These are phyloP conservation scores for Aspergillus sp. DNA, from an alignment of 2,329 filamentous ascomycete genomes.

Conservation along the genomic window DNA sequence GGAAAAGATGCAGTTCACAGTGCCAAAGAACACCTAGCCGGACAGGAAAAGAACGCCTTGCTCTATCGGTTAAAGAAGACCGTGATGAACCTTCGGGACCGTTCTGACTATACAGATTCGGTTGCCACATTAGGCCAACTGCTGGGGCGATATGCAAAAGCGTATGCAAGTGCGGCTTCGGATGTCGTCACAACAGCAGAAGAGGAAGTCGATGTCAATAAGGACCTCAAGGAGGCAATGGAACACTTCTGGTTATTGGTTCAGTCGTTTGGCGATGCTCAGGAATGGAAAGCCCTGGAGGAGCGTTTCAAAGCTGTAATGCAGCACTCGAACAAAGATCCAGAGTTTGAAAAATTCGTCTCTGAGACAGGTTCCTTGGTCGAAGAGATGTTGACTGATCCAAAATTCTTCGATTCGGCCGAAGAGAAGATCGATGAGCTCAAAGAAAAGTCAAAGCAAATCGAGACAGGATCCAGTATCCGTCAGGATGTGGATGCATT, in stretches of 20 bases:
- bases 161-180: conserved; percentile 73
- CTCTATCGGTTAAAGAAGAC: conserved; percentile 74
- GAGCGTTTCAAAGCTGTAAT: conserved; percentile 69
- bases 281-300: conserved; percentile 76
- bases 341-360: conserved; percentile 78
- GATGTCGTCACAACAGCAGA: conserved; percentile 67
- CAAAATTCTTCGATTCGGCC: conserved; percentile 78
- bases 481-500: conserved; percentile 73
- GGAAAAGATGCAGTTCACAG: conserved; percentile 66
- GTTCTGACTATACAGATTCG: conserved; percentile 81
- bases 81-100: conserved; percentile 71
- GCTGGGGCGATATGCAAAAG: conserved; percentile 73
- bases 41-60: conserved; percentile 72
- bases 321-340: conserved; percentile 73
- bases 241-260: conserved; percentile 80
- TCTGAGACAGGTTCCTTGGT: conserved; percentile 71
- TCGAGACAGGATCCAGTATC: conserved; percentile 68
- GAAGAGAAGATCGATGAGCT: conserved; percentile 66
- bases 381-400: conserved; percentile 81
- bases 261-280: conserved; percentile 72
- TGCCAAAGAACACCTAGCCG: conserved; percentile 70
- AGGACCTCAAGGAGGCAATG: conserved; percentile 72
- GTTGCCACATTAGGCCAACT: conserved; percentile 76
- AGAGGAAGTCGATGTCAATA: conserved; percentile 72
- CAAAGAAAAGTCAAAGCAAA: conserved; percentile 56